phyloP scores from a whole-genome alignment of 2,329 filamentous ascomycete species.

The Fusarium coffeatum region DNA sequence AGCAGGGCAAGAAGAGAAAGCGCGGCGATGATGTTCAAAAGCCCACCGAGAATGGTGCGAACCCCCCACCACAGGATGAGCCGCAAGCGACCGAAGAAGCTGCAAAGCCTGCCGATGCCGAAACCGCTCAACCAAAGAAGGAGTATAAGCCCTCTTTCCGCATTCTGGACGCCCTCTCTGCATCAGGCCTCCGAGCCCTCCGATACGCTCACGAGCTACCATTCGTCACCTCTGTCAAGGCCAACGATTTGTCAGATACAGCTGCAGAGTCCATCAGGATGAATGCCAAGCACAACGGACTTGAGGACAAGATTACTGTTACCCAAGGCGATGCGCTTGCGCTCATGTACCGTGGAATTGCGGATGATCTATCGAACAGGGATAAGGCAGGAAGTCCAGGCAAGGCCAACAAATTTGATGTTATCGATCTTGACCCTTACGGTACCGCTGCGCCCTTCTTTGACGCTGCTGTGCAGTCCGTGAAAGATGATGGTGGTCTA shows the following conservation, averaged over 20 bases:
- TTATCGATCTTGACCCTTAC: slow-evolving; percentile 96
- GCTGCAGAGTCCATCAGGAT: slow-evolving; percentile 84
- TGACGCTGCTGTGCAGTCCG: slow-evolving; percentile 87
- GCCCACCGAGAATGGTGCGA: slow-evolving; percentile 15
- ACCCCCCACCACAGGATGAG: slow-evolving; percentile 22
- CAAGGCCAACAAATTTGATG: slow-evolving; percentile 76
- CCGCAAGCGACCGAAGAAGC: slow-evolving; percentile 29
- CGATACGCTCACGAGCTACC: slow-evolving; percentile 94
- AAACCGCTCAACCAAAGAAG: slow-evolving; percentile 43
- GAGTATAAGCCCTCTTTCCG: slow-evolving; percentile 67
- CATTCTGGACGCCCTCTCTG: slow-evolving; percentile 95
- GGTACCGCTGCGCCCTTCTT: slow-evolving; percentile 93
- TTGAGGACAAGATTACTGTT: slow-evolving; percentile 76
- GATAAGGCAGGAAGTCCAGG: slow-evolving; percentile 55
- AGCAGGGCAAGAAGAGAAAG: slow-evolving; percentile 59
- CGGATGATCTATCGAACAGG: slow-evolving; percentile 61
- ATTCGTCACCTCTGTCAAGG: slow-evolving; percentile 82
- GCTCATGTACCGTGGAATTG: slow-evolving; percentile 86
- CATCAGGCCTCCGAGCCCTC: slow-evolving; percentile 89
- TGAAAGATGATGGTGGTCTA: slow-evolving; percentile 85
- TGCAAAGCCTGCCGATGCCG: slow-evolving; percentile 16
- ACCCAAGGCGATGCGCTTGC: slow-evolving; percentile 85
- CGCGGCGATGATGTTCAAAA: slow-evolving; percentile 55
- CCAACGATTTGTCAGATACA: slow-evolving; percentile 85
- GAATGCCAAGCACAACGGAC: slow-evolving; percentile 86